Evolutionary conservation across 352 stramenopile genomes (phyloP).

Genomic region (Pythium myriotylum): DNA sequence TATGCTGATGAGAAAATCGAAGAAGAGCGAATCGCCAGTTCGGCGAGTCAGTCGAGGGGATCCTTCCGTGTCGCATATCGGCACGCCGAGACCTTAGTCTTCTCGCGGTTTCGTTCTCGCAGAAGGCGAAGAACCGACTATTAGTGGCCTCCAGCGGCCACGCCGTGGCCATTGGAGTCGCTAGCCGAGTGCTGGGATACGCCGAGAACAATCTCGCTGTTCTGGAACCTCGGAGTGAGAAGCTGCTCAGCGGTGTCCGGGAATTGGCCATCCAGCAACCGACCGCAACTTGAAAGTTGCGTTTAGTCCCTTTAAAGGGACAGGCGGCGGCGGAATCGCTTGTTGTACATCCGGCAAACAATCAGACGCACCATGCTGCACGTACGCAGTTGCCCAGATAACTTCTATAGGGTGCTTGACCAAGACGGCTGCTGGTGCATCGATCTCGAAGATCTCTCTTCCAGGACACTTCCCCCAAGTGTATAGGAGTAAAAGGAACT

Average conservation of each 20-base stretch:
- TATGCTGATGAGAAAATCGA: background rate
- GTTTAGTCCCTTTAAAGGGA: background rate
- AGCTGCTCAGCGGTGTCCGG: background rate
- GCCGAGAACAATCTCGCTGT: too few species aligned
- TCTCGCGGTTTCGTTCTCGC: slow-evolving; percentile 3
- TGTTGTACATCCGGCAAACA: too few species aligned
- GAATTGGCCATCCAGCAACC: background rate
- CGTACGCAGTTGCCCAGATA: too few species aligned
- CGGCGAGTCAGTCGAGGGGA: slow-evolving; percentile 1
- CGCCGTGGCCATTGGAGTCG: background rate
- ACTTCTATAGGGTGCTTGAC: too few species aligned
- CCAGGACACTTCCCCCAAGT: too few species aligned
- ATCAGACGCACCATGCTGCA: too few species aligned
- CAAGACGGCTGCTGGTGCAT: too few species aligned
- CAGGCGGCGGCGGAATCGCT: too few species aligned
- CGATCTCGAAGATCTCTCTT: too few species aligned
- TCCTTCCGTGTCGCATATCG: background rate
- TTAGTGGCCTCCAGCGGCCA: slow-evolving; percentile 2
- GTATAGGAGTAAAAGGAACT: too few species aligned
- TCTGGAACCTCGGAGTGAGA: too few species aligned
- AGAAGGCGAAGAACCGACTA: slow-evolving; percentile 16
- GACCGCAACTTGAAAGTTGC: too few species aligned
- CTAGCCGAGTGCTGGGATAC: background rate
- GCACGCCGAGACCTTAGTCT: slow-evolving; percentile 4
- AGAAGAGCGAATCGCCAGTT: slow-evolving; percentile 22